Percentiles rank a stretch among this genome's conserved stretches.
Conservation (phyloP, 2,329 filamentous ascomycete genomes). For the Fusarium falciforme region DNA sequence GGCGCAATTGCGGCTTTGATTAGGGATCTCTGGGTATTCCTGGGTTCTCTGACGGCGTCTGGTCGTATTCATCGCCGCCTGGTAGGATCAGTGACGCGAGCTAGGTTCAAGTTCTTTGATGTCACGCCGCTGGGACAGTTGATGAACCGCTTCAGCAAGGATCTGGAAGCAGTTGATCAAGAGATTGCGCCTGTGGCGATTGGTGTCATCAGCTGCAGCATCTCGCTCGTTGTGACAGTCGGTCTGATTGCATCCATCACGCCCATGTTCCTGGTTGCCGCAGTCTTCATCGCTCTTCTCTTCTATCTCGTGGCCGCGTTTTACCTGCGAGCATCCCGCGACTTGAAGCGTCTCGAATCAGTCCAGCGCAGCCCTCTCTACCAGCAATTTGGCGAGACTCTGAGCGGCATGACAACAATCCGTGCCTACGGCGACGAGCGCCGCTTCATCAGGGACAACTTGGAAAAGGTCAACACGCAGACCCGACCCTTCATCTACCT, state of each 20-base stretch:
- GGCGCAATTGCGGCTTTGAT: slow-evolving; percentile 86
- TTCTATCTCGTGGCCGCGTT: slow-evolving; percentile 88
- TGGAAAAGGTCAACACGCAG: slow-evolving; percentile 88
- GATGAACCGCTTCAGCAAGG: slow-evolving; percentile 99
- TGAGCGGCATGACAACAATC: slow-evolving; percentile 95
- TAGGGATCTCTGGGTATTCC: slow-evolving; percentile 90
- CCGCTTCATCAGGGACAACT: slow-evolving; percentile 92
- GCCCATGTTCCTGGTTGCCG: slow-evolving; percentile 89
- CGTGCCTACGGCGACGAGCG: slow-evolving; percentile 95
- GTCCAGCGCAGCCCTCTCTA: slow-evolving; percentile 94
- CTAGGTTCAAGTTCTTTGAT: slow-evolving; percentile 98
- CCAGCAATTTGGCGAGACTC: slow-evolving; percentile 96
- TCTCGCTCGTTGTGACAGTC: slow-evolving; percentile 84
- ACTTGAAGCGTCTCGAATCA: slow-evolving; percentile 94
- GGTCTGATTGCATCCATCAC: slow-evolving; percentile 89
- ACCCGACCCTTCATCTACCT: slow-evolving; percentile 94
- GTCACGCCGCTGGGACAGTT: slow-evolving; percentile 94
- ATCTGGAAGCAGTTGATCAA: slow-evolving; percentile 93
- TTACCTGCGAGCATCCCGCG: slow-evolving; percentile 92
- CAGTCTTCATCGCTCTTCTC: slow-evolving; percentile 82
- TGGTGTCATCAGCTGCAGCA: slow-evolving; percentile 72
- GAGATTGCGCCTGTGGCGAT: slow-evolving; percentile 95
- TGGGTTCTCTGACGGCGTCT: slow-evolving; percentile 89
- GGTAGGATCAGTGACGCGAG: slow-evolving; percentile 82
- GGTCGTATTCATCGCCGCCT: slow-evolving; percentile 83